phyloP scores from a whole-genome alignment of 768 basidiomycete species.

The Artomyces pyxidatus region DNA sequence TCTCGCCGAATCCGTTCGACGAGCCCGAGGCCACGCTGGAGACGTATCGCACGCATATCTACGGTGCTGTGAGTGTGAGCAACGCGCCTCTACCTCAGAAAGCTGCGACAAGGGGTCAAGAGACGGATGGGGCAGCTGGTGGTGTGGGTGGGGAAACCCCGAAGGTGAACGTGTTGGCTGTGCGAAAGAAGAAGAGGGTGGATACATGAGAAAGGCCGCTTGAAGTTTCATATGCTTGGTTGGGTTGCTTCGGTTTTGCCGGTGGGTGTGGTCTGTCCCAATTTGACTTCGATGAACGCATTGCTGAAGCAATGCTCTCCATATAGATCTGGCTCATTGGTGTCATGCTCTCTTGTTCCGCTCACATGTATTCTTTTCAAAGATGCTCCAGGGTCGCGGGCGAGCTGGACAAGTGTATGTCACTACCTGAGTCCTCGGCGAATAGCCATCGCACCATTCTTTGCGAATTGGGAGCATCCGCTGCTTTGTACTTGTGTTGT shows the following conservation, averaged over 20 bases:
- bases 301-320: too few relatives aligned
- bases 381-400: too few relatives aligned
- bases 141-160: slow-evolving; percentile 13
- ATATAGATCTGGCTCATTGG: too few relatives aligned
- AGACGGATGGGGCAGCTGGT: slow-evolving; percentile 11
- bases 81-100: slow-evolving; percentile 33
- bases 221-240: neutral
- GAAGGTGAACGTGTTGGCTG: slow-evolving; percentile 51
- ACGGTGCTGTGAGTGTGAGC: slow-evolving; percentile 45
- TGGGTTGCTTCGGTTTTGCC: neutral
- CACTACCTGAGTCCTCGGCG: too few relatives aligned
- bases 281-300: too few relatives aligned
- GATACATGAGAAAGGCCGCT: slow-evolving; percentile 3
- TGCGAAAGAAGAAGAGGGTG: slow-evolving; percentile 39
- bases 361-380: too few relatives aligned
- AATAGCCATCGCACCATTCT: too few relatives aligned
- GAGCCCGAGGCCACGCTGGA: slow-evolving; percentile 56
- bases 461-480: too few relatives aligned
- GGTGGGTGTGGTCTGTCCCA: too few relatives aligned
- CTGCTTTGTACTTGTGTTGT: too few relatives aligned
- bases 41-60: slow-evolving; percentile 53
- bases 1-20: slow-evolving; percentile 60
- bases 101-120: slow-evolving; percentile 5
- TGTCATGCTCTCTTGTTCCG: too few relatives aligned
- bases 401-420: too few relatives aligned